A percentile compares a stretch with the other conserved stretches of the same genome.
Evolutionary conservation across 1,284 basidiomycete genomes (phyloP).

Genomic region (Boletus coffeatus): DNA sequence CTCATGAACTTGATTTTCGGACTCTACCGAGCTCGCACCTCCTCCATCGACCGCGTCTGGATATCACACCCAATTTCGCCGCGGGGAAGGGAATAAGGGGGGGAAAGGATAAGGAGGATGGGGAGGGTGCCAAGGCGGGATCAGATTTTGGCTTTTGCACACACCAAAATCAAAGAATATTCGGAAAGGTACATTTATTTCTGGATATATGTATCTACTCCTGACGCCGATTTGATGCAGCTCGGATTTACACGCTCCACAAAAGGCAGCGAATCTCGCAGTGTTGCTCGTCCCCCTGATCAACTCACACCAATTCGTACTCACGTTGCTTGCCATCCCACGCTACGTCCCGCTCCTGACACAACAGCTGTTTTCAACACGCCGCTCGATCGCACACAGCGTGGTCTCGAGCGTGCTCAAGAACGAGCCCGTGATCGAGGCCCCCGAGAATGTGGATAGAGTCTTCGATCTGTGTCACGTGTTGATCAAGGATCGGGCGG

Average conservation of each 20-base stretch:
- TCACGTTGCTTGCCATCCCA: slow-evolving; percentile 90
- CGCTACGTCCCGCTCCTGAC: slow-evolving; percentile 79
- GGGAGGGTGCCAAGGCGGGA: too few species aligned
- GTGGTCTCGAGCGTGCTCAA: slow-evolving; percentile 64
- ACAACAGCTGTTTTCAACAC: slow-evolving; percentile 71
- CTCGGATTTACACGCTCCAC: slow-evolving; percentile 81
- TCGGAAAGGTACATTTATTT: too few species aligned
- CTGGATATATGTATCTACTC: too few species aligned
- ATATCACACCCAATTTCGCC: too few species aligned
- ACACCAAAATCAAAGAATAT: too few species aligned
- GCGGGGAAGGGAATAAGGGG: too few species aligned
- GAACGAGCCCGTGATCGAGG: too few species aligned
- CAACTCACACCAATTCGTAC: slow-evolving; percentile 81
- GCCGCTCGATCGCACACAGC: slow-evolving; percentile 80
- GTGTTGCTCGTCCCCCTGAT: slow-evolving; percentile 83
- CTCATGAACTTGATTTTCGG: too few species aligned
- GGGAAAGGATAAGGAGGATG: too few species aligned
- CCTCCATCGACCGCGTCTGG: too few species aligned
- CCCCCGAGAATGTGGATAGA: slow-evolving; percentile 84
- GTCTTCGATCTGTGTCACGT: slow-evolving; percentile 89
- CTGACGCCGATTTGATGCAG: slow-evolving; percentile 34
- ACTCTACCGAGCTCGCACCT: too few species aligned
- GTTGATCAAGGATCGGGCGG: slow-evolving; percentile 84
- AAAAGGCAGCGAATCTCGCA: slow-evolving; percentile 85
- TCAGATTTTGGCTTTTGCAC: too few species aligned